phyloP scores from a whole-genome alignment of 768 basidiomycete genomes.

The Leccinum variicolor region DNA sequence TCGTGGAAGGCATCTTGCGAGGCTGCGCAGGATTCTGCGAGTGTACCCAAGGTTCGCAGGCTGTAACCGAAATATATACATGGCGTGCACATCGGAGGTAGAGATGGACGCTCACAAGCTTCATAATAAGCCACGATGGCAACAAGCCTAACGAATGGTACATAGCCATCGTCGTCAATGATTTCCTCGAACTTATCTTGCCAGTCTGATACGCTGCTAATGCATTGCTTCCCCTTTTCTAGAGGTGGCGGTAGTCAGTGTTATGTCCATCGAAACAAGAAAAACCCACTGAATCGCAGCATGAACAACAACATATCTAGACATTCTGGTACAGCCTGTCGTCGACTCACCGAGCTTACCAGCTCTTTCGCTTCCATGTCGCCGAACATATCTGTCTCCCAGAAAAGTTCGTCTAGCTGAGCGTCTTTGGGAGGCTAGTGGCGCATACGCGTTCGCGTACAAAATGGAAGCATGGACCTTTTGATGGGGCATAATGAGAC shows the following conservation, averaged over 20 bases:
- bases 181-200: slow-evolving; percentile 3
- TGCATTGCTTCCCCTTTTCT: slow-evolving; percentile 20
- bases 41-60: not conserved
- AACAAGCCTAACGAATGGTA: slow-evolving; percentile 17
- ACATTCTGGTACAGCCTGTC: not conserved
- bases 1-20: not conserved
- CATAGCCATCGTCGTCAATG: slow-evolving; percentile 5
- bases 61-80: not conserved
- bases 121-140: slow-evolving; percentile 23
- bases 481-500: slow-evolving; percentile 3
- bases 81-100: not conserved
- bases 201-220: slow-evolving; percentile 15
- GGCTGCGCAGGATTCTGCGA: not conserved
- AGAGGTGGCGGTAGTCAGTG: not conserved
- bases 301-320: not conserved
- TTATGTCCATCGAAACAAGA: not conserved
- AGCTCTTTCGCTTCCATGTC: not conserved
- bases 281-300: not conserved
- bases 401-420: not conserved
- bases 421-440: not conserved
- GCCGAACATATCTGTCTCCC: slow-evolving; percentile 3
- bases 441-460: not conserved
- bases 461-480: not conserved
- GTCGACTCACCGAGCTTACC: not conserved
- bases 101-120: slow-evolving; percentile 9